Conservation (phyloP, 177 flowering plant genomes). For the Vitis hybrid region DNA sequence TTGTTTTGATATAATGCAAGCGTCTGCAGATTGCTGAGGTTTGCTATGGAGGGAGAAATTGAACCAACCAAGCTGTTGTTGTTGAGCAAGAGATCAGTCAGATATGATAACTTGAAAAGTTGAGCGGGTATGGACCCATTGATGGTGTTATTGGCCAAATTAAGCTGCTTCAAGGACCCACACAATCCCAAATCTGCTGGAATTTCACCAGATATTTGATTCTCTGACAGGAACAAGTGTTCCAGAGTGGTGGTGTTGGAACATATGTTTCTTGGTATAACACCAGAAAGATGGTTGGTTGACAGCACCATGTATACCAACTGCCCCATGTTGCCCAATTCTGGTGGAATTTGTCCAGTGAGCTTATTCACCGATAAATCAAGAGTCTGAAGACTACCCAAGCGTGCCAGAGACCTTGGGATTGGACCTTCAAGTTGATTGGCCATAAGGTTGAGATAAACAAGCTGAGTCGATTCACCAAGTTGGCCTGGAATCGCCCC, state of each 20-base stretch:
- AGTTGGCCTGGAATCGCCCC: constrained; percentile 69
- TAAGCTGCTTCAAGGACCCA: constrained; percentile 53
- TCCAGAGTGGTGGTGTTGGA: constrained; percentile 59
- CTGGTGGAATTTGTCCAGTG: constrained; percentile 64
- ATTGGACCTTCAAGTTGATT: constrained; percentile 71
- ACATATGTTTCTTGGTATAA: constrained; percentile 54
- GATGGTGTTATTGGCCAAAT: constrained; percentile 73
- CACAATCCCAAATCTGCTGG: constrained; percentile 59
- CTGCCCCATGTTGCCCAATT: constrained; percentile 56
- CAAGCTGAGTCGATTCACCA: constrained; percentile 60
- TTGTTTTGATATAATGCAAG: constrained; percentile 71
- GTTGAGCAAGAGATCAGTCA: constrained; percentile 72
- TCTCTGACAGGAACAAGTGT: constrained; percentile 54
- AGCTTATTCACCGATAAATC: constrained; percentile 78
- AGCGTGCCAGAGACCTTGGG: constrained; percentile 53
- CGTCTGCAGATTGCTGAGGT: constrained; percentile 65
- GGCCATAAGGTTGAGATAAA: constrained; percentile 69
- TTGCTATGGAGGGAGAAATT: constrained; percentile 57
- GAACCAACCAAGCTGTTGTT: constrained; percentile 81
- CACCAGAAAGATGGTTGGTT: constrained; percentile 67
- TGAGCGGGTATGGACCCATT: constrained; percentile 69
- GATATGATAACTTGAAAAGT: constrained; percentile 39
- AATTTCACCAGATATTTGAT: constrained; percentile 56
- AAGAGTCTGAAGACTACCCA: constrained; percentile 65
- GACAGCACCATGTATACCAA: constrained; percentile 65